Percentiles rank a stretch among this genome's conserved stretches.
These are phyloP conservation scores for Fistulinella cinereoalba DNA, from an alignment of 1,284 basidiomycete genomes.

Conservation along the genomic window DNA sequence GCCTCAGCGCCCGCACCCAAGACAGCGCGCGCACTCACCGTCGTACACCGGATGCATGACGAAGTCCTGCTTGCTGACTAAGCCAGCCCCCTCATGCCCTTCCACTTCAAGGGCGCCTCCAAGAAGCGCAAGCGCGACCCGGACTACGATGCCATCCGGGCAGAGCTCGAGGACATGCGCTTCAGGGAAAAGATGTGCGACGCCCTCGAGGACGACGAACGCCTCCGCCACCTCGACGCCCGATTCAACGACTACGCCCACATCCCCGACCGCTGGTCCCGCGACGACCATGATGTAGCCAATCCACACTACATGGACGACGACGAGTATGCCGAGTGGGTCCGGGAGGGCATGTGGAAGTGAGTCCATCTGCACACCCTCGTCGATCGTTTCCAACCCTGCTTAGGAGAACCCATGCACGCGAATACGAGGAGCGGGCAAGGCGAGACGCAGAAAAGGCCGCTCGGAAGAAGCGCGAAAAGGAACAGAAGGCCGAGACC, in stretches of 20 bases:
- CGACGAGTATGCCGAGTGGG: constrained; percentile 82
- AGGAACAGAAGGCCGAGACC: constrained; percentile 53
- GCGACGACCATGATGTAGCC: constrained; percentile 41
- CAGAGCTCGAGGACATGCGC: constrained; percentile 56
- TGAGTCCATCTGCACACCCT: constrained; percentile 31
- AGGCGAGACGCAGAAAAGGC: constrained; percentile 50
- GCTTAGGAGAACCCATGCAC: constrained; percentile 60
- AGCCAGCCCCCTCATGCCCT: background rate
- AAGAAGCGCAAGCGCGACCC: constrained; percentile 22
- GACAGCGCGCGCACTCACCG: constrained; percentile 11
- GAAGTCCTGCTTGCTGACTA: constrained; percentile 1
- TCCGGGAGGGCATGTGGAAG: constrained; percentile 78
- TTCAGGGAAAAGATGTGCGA: constrained; percentile 71
- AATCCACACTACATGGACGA: constrained; percentile 71
- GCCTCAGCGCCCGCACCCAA: background rate
- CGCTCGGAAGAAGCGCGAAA: constrained; percentile 51
- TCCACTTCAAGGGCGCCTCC: no score
- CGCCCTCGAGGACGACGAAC: constrained; percentile 67
- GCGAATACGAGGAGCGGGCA: constrained; percentile 61
- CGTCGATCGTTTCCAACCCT: constrained; percentile 2
- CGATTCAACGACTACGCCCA: constrained; percentile 64
- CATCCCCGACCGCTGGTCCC: constrained; percentile 56
- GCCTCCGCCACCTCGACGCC: constrained; percentile 59
- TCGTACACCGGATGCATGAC: constrained; percentile 29
- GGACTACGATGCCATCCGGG: constrained; percentile 49